These are phyloP conservation scores for Colletotrichum shisoi DNA, from an alignment of 2,329 filamentous ascomycete genomes.

Conservation along the genomic window DNA sequence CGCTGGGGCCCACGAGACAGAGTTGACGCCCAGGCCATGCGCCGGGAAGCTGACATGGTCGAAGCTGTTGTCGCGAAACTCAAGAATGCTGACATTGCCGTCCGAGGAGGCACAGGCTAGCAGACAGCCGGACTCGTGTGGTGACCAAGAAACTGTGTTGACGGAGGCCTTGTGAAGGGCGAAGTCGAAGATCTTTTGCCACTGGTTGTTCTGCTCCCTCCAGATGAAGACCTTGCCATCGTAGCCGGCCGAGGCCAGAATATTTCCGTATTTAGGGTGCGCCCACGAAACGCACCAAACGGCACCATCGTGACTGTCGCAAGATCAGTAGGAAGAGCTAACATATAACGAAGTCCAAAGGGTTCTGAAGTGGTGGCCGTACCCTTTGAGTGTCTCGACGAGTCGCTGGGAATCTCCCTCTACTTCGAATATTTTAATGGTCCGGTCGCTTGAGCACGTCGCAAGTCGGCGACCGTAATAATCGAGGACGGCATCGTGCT, in stretches of 20 bases:
- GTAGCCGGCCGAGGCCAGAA: constrained; percentile 93
- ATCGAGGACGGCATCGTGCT: constrained; percentile 98
- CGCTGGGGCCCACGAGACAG: constrained; percentile 92
- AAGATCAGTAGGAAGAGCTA: constrained; percentile 9
- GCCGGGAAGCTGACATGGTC: constrained; percentile 88
- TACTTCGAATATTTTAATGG: constrained; percentile 99
- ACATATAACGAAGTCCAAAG: constrained; percentile 1
- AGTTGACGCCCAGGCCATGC: constrained; percentile 93
- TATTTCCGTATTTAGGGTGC: constrained; percentile 97
- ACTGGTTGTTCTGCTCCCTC: constrained; percentile 81
- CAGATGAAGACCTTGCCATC: constrained; percentile 99
- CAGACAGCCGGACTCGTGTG: constrained; percentile 92
- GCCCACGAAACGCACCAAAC: constrained; percentile 99
- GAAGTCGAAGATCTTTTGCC: constrained; percentile 92
- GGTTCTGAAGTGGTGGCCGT: constrained; percentile 45
- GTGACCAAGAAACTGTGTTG: constrained; percentile 97
- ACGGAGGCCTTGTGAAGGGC: constrained; percentile 93
- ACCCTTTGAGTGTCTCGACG: constrained; percentile 94
- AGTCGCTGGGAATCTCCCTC: constrained; percentile 90
- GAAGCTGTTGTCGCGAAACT: constrained; percentile 96
- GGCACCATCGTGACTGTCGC: constrained; percentile 84
- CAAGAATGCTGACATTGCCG: constrained; percentile 90
- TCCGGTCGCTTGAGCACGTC: constrained; percentile 97
- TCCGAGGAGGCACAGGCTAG: constrained; percentile 94
- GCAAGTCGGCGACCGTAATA: constrained; percentile 97